Evolutionary conservation across 2,329 filamentous ascomycete genomes (phyloP), one percentile per base, ranked within the genome.

Genomic region (Hortaea werneckii): DNA sequence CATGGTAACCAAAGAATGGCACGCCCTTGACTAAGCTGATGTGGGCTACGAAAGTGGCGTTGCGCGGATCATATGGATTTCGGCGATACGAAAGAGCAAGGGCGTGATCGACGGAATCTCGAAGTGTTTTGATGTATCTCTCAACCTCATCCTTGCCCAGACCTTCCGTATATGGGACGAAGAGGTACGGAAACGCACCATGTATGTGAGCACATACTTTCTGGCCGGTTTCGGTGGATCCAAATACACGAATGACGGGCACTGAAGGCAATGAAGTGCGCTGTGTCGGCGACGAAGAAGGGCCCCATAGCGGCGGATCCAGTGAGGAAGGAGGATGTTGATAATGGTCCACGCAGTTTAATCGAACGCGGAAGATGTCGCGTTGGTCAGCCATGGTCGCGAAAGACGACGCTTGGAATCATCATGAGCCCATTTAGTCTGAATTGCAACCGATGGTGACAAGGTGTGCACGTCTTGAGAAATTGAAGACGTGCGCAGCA

Each of bases 331-430:
- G 85, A 8, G 74, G 74, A 37, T 82, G 79, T 68, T 95, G 88
- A 65, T 96, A 98, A 65, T 92, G 83, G 67, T 98, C 92, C 69
- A 98, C 83, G 71, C 87, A 95, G 65, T 98, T 95, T 61, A 98
- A 73, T 58, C 89, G 85, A 63, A 98, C 81, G 57, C 86, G 84
- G 69, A 98, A 96, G 39, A 45, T 42, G 37, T 58, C 54, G 37
- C 42, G 42, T 45, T 45, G 43, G 29, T 51, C 50, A 57, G 55
- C 59, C 59, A 62, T 61, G 49, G 41, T 60, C 57, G 46, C 46
- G 49, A 46, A 55, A 53, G n/a, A 39, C 6, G 27, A 28, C 38
- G 29, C 12, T 34, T 29, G 28, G 44, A 30, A 54, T 60, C 58
- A 61, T 61, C 50, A 50, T 58, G 41, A 29, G n/a, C 29, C 43